Conservation (phyloP, 441 rosid genomes). For the Pelargonium fulgidum region DNA sequence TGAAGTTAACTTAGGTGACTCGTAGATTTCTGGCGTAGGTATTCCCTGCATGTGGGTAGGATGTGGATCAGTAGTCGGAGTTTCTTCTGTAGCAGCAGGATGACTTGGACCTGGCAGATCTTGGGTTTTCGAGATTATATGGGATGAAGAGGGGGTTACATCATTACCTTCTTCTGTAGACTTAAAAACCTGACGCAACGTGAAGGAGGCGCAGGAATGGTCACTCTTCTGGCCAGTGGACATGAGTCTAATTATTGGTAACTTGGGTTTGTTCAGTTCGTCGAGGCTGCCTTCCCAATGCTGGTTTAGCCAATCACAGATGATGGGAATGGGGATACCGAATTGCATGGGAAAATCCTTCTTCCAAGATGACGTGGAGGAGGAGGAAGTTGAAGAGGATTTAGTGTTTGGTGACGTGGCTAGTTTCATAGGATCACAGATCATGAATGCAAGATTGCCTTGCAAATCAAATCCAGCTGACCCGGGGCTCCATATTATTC, state of each 20-base stretch:
- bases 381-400: conserved; percentile 57
- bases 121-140: conserved; percentile 34
- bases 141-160: conserved; percentile 60
- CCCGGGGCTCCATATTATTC: conserved; percentile 71
- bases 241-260: conserved; percentile 80
- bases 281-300: conserved; percentile 98
- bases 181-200: conserved; percentile 73
- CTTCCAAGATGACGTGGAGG: conserved; percentile 55
- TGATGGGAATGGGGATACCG: conserved; percentile 85
- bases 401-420: conserved; percentile 79
- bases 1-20: conserved; percentile 65
- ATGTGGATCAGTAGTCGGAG: conserved; percentile 32
- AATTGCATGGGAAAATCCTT: conserved; percentile 64
- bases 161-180: conserved; percentile 40
- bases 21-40: conserved; percentile 82
- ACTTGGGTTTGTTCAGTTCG: conserved; percentile 69
- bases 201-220: conserved; percentile 76
- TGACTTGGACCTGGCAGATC: conserved; percentile 40
- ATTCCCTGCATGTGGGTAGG: conserved; percentile 63
- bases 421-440: conserved; percentile 90
- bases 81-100: conserved; percentile 43
- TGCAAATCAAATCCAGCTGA: conserved; percentile 93
- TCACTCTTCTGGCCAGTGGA: conserved; percentile 86
- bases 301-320: conserved; percentile 91
- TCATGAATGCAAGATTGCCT: conserved; percentile 93